Evolutionary conservation across 1,284 basidiomycete species (phyloP), one percentile per base, ranked within the genome.

Genomic region (Golubevia sp.): DNA sequence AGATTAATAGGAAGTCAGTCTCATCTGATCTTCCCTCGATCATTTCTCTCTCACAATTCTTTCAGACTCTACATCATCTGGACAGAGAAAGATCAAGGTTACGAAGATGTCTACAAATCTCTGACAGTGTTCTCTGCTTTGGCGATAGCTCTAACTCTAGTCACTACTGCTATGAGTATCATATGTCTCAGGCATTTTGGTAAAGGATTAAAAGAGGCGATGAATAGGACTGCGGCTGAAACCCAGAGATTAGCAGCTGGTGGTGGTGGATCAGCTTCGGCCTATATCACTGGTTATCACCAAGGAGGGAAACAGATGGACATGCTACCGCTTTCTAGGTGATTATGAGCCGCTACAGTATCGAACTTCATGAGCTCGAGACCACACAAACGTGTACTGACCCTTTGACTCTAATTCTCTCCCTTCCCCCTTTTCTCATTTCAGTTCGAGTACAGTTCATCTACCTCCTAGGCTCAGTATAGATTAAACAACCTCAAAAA

Each of bases 71-170:
- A 63, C 55, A 63, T 71, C 3, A 77, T 77, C 67, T 77, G 73
- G 75, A 61, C 65, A 51, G 65, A 63, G 53, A 67, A 68, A 48
- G 53, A 63, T 1, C 64, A 62, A 8, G 38, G 64, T 34, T 76
- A 77, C 58, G 64, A 66, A 55, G 75, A 77, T 55, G 73, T 77
- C 21, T 77, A 76, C 73, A 76, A 76, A 66, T 70, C 68, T 52
- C 60, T 76, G 63, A 76, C 74, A 0, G 73, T 75, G 1, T 77
- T 77, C n/a, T 70, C 1, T 11, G 7, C 24, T 25, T 64, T 77
- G 1, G 70, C 74, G 30, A 67, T 77, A 57, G 62, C 65, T 55
- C 44, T 76, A 48, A 65, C 73, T 51, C 56, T 77, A 23, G 70
- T 70, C 53, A 74, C 74, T 15, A 63, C 68, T 23, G 61, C 55